phyloP scores from a whole-genome alignment of 73 alveolate genomes.

The Tetrahymena thermophila region DNA sequence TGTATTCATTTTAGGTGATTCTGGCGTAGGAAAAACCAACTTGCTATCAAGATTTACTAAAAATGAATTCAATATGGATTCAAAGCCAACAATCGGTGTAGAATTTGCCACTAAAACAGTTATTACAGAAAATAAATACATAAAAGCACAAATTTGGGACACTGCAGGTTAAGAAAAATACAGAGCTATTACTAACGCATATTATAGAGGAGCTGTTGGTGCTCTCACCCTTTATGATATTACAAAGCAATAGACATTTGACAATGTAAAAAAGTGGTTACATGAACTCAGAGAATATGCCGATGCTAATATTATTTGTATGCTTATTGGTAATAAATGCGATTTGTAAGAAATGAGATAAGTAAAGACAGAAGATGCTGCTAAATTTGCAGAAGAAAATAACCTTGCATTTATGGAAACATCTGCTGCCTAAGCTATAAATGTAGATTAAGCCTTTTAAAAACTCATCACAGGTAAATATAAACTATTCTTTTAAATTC shows the following conservation, averaged over 20 bases:
- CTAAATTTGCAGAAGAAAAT: conserved; percentile 45
- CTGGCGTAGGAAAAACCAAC: conserved; percentile 85
- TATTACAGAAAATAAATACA: conserved; percentile 52
- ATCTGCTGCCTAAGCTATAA: conserved; percentile 51
- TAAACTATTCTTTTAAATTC: neutral
- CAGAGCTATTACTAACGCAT: conserved; percentile 68
- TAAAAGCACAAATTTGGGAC: conserved; percentile 84
- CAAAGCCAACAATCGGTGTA: conserved; percentile 82
- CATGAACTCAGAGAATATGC: conserved; percentile 64
- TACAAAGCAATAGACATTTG: conserved; percentile 49
- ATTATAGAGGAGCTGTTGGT: conserved; percentile 79
- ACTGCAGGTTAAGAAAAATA: conserved; percentile 78
- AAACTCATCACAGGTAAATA: conserved; percentile 35
- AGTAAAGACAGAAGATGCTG: conserved; percentile 48
- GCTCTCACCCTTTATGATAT: conserved; percentile 66
- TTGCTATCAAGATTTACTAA: conserved; percentile 67
- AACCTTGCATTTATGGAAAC: conserved; percentile 61
- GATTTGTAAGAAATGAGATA: conserved; percentile 50
- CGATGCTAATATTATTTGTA: conserved; percentile 35
- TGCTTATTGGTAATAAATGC: conserved; percentile 52
- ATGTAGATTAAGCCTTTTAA: conserved; percentile 58
- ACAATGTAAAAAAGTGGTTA: conserved; percentile 67
- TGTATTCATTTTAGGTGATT: conserved; percentile 48
- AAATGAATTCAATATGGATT: conserved; percentile 55
- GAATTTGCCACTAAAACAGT: conserved; percentile 83